Conservation (phyloP, 2,329 filamentous ascomycete species). For the Pochonia chlamydosporia region DNA sequence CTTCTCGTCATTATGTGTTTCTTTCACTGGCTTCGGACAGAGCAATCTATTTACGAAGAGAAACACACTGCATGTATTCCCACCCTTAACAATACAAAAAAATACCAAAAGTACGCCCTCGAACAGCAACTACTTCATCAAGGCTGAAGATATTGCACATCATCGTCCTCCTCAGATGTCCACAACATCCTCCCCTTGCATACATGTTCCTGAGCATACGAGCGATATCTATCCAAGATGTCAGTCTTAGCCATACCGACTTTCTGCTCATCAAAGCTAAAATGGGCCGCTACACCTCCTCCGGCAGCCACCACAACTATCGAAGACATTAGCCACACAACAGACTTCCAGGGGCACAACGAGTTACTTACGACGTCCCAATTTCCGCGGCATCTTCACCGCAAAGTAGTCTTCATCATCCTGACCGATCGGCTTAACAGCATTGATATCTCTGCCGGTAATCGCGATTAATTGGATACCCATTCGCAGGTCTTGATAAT, state of each 20-base stretch:
- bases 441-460: slow-evolving; percentile 42
- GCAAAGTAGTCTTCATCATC: slow-evolving; percentile 42
- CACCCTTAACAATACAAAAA: too few relatives aligned
- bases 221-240: slow-evolving; percentile 45
- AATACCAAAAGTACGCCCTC: too few relatives aligned
- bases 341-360: slow-evolving; percentile 2
- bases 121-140: too few relatives aligned
- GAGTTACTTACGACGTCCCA: slow-evolving; percentile 26
- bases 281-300: slow-evolving; percentile 47
- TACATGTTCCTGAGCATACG: slow-evolving; percentile 46
- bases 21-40: too few relatives aligned
- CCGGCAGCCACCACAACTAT: slow-evolving; percentile 45
- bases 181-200: slow-evolving; percentile 31
- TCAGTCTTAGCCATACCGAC: slow-evolving; percentile 42
- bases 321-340: too few relatives aligned
- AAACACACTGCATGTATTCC: too few relatives aligned
- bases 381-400: slow-evolving; percentile 30
- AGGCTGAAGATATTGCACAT: too few relatives aligned
- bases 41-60: too few relatives aligned
- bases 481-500: slow-evolving; percentile 43
- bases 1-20: too few relatives aligned
- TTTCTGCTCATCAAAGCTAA: slow-evolving; percentile 35
- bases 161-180: slow-evolving; percentile 9
- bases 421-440: slow-evolving; percentile 36
- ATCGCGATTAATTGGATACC: slow-evolving; percentile 50